Base-by-base conservation (phyloP, 495 filamentous ascomycete genomes). In the Aspergillus bertholletiae region DNA sequence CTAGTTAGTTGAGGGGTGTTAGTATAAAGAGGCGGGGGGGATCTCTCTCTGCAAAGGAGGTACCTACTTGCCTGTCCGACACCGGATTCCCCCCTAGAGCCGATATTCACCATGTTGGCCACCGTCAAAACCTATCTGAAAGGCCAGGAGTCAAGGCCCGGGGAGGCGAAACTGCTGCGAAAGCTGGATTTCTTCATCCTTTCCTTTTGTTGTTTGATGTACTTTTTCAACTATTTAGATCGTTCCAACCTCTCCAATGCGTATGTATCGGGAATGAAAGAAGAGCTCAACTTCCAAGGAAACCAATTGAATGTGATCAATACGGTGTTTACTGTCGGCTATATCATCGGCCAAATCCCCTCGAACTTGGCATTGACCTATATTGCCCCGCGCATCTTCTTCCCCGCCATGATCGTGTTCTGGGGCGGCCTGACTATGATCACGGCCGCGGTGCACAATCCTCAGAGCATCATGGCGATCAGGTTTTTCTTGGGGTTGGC, bases 401-500 rank as follows among this genome's bases (percentile, higher is more conserved):
- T 55, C 9, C 59, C 64, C 1, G 50, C 51, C 13, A 58, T 63
- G 50, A 50, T 53, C 44, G 35, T 58, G 1, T 43, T 15, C 26
- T 58, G 55, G 55, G 53, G 49, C 1, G 32, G 53, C 12, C 49
- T 58, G 8, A 58, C 55, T 1, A 53, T 58, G 35, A 47, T 51
- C 5, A 50, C 53, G 26, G 53, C 30, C 41, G 49, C 49, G 23
- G 49, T 58, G 6, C 55, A 50, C 55, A 53, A 53, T 26, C 32
- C 28, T 20, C 44, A 53, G 34, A 49, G 53, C 22, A 58, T 58
- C 45, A 53, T 44, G 43, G 55, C 49, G 11, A 50, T 58, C 5
- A 79, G 86, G 3, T 89, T 89, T 73, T 86, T 87, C 54, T 74
- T 90, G 1, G 86, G 87, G 46, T 81, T 88, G 39, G 78, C 75